Base-by-base conservation (phyloP, 2,329 filamentous ascomycete species). In the Neonectria magnoliae region DNA sequence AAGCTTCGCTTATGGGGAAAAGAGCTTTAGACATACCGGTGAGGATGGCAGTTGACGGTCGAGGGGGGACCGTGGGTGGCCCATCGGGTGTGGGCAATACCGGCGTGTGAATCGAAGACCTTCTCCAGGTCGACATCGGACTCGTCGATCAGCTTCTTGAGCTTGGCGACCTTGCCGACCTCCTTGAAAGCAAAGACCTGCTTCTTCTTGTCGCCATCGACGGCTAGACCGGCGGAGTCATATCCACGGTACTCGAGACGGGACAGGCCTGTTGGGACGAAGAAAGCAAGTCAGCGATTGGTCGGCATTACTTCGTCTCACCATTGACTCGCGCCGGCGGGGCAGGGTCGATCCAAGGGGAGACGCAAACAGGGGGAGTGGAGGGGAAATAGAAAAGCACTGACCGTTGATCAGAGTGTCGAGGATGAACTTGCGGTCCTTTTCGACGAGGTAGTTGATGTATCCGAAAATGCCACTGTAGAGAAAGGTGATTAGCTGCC, bases 371-470 rank as follows among this genome's bases (percentile, higher is more conserved):
- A 55, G 68, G 57, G 67, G 64, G 66, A 61, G 64, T 71, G 66
- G 50, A 55, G 60, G 57, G 56, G 42, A 52, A 56, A 42, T 38
- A 59, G 48, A 41, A 47, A 50, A 69, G 66, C 66, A 84, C 90
- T 82, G 83, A 94, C 94, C 95, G 85, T 98, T 98, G 81, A 98
- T 92, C 74, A 99, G 88, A 68, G 95, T 98, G 80, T 98, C 91
- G 79, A 98, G 88, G 81, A 98, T 97, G 84, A 92, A 97, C 83
- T 93, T 94, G 81, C 96, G 90, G 85, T 98, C 95, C 89, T 97
- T 98, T 88, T 98, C 96, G 80, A 98, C 94, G 81, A 98, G 86
- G 84, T 98, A 98, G 87, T 98, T 98, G 86, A 98, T 93, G 88
- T 98, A 98, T 77, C 95, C 95, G 85, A 98, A 97, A 83, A 96